Evolutionary conservation across 2,329 filamentous ascomycete genomes (phyloP), one percentile per base, ranked within the genome.

Genomic region (Chaetomium sp.): DNA sequence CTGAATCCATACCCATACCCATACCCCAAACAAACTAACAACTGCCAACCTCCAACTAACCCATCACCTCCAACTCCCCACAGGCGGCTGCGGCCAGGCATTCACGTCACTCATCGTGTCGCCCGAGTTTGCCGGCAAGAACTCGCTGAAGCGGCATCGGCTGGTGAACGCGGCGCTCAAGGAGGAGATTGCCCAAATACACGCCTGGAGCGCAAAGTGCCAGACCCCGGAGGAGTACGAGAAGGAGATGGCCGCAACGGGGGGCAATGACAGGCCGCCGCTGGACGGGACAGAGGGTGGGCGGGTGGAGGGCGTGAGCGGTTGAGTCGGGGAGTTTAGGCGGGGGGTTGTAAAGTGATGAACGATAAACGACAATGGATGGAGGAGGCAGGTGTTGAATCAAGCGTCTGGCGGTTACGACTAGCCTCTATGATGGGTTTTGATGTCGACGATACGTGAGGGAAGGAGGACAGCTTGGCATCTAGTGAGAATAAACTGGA

Each of bases 201-300:
- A 97, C 80, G 93, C 93, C 47, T 97, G 93, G 93, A 96, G 92
- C 63, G 92, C 93, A 31, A 96, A 93, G 79, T 97, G 93, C 77
- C 90, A 93, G 80, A 97, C 93, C 9, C 91, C 92, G 0, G 91
- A 93, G 73, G 92, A 97, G 80, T 96, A 90, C 87, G 86, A 33
- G 3, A 66, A 62, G 35, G 85, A 90, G 77, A 76, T 74, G 71
- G 77, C 76, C 7, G 72, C 72, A 6, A 72, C 73, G 8, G 75
- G 70, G 64, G 69, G 65, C 13, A 65, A 68, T 13, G 72, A 72
- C 19, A 70, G 71, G 19, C 80, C 80, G 47, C 77, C 80, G 0
- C 61, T 81, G 66, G 78, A 81, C 16, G 81, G 81, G 8, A 82
- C 80, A 0, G 76, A 79, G 0, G 77, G 70, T 1, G 80, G 79